phyloP scores from a whole-genome alignment of 1,284 basidiomycete species.

The Porogramme epimiltina region DNA sequence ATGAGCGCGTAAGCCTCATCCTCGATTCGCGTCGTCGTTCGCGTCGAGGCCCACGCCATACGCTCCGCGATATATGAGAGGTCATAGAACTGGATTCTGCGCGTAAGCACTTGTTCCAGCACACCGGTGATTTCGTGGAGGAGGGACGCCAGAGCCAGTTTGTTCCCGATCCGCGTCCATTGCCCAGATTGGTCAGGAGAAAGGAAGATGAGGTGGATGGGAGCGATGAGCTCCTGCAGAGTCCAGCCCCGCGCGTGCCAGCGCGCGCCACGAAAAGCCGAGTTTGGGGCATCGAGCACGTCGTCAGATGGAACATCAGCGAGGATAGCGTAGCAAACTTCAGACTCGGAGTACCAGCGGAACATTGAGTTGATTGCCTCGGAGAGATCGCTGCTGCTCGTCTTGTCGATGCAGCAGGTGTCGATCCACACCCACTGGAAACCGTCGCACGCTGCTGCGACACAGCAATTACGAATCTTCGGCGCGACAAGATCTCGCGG shows the following conservation, averaged over 20 bases:
- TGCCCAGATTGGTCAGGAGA: no score
- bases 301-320: not conserved
- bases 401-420: slow-evolving; percentile 17
- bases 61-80: slow-evolving; percentile 3
- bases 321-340: slow-evolving; percentile 11
- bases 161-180: slow-evolving; percentile 1
- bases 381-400: slow-evolving; percentile 14
- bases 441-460: not conserved
- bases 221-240: slow-evolving; percentile 6
- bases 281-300: not conserved
- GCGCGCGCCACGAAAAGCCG: not conserved
- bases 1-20: slow-evolving; percentile 10
- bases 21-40: slow-evolving; percentile 4
- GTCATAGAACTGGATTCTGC: not conserved
- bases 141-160: not conserved
- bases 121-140: slow-evolving; percentile 1
- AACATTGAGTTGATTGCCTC: slow-evolving; percentile 22
- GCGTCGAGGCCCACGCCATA: slow-evolving; percentile 3
- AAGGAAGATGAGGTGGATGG: not conserved
- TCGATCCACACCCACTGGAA: slow-evolving; percentile 17
- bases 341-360: slow-evolving; percentile 8
- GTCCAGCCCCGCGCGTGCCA: slow-evolving; percentile 2
- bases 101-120: not conserved
- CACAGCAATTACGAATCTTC: slow-evolving; percentile 3
- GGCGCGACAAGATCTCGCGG: not conserved